phyloP scores from a whole-genome alignment of 345 rosid genomes.

The Syzygium aromaticum region DNA sequence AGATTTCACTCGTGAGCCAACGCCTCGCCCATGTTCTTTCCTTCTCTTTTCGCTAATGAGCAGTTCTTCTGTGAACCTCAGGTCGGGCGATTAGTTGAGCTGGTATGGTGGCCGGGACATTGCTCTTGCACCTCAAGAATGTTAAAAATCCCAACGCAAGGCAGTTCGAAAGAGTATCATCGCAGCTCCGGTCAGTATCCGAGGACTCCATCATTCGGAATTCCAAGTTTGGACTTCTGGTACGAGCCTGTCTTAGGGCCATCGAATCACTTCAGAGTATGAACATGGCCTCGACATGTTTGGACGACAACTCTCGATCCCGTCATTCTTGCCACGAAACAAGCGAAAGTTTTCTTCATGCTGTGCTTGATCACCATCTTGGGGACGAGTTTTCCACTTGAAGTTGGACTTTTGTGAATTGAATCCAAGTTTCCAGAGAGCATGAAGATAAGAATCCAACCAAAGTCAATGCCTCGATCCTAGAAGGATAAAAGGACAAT shows the following conservation, averaged over 20 bases:
- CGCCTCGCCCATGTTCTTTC: neutral
- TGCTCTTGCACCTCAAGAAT: neutral
- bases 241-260: neutral
- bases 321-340: neutral
- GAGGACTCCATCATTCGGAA: neutral
- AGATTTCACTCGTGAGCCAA: neutral
- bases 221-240: neutral
- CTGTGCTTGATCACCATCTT: neutral
- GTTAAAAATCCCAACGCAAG: neutral
- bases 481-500: neutral
- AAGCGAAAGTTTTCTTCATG: neutral
- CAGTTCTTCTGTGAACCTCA: neutral
- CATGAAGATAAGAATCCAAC: neutral
- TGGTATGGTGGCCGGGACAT: neutral
- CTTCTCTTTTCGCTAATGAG: fast-evolving
- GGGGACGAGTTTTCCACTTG: neutral
- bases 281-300: neutral
- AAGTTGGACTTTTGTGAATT: neutral
- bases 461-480: neutral
- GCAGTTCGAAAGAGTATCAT: neutral
- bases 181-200: neutral
- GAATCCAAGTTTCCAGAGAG: neutral
- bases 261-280: neutral
- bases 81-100: neutral
- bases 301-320: neutral